Base-by-base conservation (phyloP, 805 yeast species). In the Saccharomyces paradoxus region DNA sequence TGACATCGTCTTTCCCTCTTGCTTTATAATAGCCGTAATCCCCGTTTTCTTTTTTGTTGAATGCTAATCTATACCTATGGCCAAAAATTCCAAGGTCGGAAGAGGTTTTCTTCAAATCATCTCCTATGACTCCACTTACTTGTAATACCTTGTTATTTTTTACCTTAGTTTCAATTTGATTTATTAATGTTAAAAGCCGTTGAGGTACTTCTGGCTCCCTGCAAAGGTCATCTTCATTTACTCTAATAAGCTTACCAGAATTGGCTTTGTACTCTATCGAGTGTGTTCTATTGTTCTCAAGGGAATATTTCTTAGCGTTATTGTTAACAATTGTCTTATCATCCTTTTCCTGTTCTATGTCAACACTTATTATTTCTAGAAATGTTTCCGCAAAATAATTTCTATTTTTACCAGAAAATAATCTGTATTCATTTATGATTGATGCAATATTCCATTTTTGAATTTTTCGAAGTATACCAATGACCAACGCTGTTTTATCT, bases 391-490 rank as follows among this genome's bases (percentile, higher is more conserved):
- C 88, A 59, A 79, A 81, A 66, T 89, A 90, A 62, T 84, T 89
- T 49, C 86, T 77, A 60, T 86, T 82, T 59, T 81, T 81, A 30
- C 89, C 87, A 22, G 88, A 77, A 68, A 82, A 87, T 8, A 87
- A 76, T 52, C 96, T 75, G 70, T 89, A 94, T 68, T 92, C 98
- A 62, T 85, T 86, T 24, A 90, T 79, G 4, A 92, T 82, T 21
- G 95, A 84, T 26, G 91, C 82, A 65, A 86, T 86, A 61, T 83
- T 85, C 98, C 97, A 92, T 70, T 86, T 86, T 69, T 89, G 94
- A 44, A 91, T 75, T 66, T 86, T 84, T 51, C 99, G 75, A 32
- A 94, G 71, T 2, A 91, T 75, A 0, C 97, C 97, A 10, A 89
- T 81, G 21, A 91, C 77, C 12, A 94, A 81, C 55, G 86, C 84